Conservation (phyloP, 2,329 filamentous ascomycete genomes). For the Colletotrichum siamense region DNA sequence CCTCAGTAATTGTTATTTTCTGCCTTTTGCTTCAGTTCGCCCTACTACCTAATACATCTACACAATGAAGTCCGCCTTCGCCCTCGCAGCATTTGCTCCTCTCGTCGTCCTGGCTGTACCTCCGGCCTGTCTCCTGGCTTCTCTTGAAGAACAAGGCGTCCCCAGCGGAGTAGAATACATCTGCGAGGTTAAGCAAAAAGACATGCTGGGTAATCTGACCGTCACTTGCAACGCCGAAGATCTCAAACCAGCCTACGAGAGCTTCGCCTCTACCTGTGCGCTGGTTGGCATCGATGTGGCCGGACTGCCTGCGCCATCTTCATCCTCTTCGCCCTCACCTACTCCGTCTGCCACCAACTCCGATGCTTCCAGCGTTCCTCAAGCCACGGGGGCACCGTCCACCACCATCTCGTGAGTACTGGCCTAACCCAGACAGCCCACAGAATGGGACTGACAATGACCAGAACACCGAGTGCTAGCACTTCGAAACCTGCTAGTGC, state of each 20-base stretch:
- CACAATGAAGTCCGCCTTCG: background rate
- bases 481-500: constrained; percentile 8
- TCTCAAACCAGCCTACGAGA: constrained; percentile 12
- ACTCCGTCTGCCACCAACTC: background rate
- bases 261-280: constrained; percentile 13
- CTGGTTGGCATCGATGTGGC: constrained; percentile 1
- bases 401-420: background rate
- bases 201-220: constrained; percentile 20
- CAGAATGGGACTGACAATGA: background rate
- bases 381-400: background rate
- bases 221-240: background rate
- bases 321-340: background rate
- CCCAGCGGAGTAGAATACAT: constrained; percentile 3
- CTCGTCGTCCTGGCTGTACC: constrained; percentile 12
- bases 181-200: constrained; percentile 18
- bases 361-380: background rate
- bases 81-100: constrained; percentile 11
- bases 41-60: background rate
- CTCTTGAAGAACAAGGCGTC: constrained; percentile 17
- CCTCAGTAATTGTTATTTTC: background rate
- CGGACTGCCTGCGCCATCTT: background rate
- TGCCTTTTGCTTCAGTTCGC: background rate
- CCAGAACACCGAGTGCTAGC: background rate
- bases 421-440: background rate
- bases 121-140: constrained; percentile 23